Conservation (phyloP, 805 yeast species). For the Lachancea meyersii region DNA sequence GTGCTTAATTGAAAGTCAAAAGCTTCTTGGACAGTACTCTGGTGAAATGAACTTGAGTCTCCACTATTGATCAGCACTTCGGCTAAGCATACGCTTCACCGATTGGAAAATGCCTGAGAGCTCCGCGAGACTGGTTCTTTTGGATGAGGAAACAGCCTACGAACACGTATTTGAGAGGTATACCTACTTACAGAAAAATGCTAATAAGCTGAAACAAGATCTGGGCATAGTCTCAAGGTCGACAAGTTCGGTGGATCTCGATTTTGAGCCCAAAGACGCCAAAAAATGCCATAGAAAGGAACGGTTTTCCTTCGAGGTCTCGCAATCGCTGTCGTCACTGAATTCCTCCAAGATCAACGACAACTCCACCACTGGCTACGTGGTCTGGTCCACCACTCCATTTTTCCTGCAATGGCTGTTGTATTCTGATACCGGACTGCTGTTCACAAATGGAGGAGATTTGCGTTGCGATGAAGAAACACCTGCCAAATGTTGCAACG, state of each 20-base stretch:
- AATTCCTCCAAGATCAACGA: constrained; percentile 26
- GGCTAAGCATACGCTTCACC: not conserved
- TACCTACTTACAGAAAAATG: constrained; percentile 18
- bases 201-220: constrained; percentile 26
- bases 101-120: not conserved
- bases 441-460: constrained; percentile 17
- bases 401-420: constrained; percentile 32
- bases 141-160: constrained; percentile 21
- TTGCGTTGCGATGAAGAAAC: constrained; percentile 6
- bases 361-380: constrained; percentile 35
- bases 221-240: constrained; percentile 26
- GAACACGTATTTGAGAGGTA: constrained; percentile 32
- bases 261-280: constrained; percentile 20
- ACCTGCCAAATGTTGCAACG: not conserved
- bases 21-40: no score
- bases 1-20: no score
- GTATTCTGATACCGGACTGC: constrained; percentile 17
- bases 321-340: constrained; percentile 27
- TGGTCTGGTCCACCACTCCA: constrained; percentile 32
- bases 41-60: no score
- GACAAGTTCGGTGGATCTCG: constrained; percentile 12
- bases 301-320: constrained; percentile 20
- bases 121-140: constrained; percentile 7
- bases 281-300: constrained; percentile 8
- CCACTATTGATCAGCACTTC: no score